Base-by-base conservation (phyloP, 169 alveolate genomes). In the Plasmodium adleri region DNA sequence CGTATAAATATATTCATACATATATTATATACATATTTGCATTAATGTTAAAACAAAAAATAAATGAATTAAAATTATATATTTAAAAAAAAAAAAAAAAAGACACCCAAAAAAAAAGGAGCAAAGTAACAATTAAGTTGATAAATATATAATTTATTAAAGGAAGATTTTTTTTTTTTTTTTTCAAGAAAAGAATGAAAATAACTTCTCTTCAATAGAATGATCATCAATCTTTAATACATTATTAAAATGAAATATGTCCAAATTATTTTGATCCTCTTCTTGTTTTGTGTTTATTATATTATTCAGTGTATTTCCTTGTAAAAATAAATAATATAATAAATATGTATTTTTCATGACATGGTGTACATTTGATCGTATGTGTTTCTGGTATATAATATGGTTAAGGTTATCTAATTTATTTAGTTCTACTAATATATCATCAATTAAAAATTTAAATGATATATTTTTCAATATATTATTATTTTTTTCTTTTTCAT, bases 351-450 rank as follows among this genome's bases (percentile, higher is more conserved):
- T 67, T 24, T 58, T 47, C 24, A 86, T 72, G 45, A 62, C n/a
- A 15, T 66, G 24, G 52, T 71, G 85, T 22, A 87, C 66, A 22
- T 45, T 20, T 47, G n/a, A 68, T 26, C 86, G 87, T 72, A 86
- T 86, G 56, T 86, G 92, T 24, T 72, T 86, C 28, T 86, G 92
- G 28, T 71, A 86, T 39, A 86, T 86, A 12, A 86, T 72, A 22
- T 58, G 66, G 62, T 72, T 86, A 45, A 86, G 87, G n/a, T 86
- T 72, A 70, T 86, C 92, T 24, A 86, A 26, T 24, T 86, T 86
- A 62, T 70, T 86, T 43, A 86, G 58, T 43, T 59, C 92, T 54
- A 52, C 39, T 67, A 86, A 86, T n/a, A 86, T 49, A 52, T 86
- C 56, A 71, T 86, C 87, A 59, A 72, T 86, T 3, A 86, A 52